A percentile compares a stretch with the other conserved stretches of the same genome.
phyloP scores from a whole-genome alignment of 2,329 filamentous ascomycete species.

The Fusarium annulatum region DNA sequence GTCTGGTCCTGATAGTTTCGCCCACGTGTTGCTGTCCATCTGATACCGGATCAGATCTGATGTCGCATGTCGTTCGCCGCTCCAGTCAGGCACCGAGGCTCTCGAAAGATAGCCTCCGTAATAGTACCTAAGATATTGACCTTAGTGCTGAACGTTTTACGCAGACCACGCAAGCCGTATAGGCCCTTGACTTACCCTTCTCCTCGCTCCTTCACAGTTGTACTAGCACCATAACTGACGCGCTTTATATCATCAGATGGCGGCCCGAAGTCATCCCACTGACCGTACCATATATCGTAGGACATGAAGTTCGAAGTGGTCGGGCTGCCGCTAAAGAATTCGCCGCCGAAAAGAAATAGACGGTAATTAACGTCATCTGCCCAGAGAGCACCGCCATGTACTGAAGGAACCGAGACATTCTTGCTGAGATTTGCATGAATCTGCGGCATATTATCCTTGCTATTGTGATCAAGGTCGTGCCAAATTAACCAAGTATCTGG shows the following conservation, averaged over 20 bases:
- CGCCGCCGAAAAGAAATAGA: neutral
- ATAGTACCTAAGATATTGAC: neutral
- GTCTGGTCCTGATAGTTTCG: neutral
- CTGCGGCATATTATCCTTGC: slow-evolving; percentile 5
- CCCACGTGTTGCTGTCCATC: neutral
- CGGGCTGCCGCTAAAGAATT: neutral
- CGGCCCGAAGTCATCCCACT: neutral
- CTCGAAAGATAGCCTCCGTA: neutral
- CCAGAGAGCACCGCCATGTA: neutral
- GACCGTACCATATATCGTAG: slow-evolving; percentile 3
- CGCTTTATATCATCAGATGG: neutral
- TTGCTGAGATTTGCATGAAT: slow-evolving; percentile 4
- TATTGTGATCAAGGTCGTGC: slow-evolving; percentile 3
- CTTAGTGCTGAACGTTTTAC: neutral
- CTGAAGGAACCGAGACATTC: neutral
- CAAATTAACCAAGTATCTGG: neutral
- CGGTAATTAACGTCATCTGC: slow-evolving; percentile 5
- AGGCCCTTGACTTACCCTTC: neutral
- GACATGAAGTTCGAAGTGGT: neutral
- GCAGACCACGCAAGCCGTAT: neutral
- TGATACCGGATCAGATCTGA: neutral
- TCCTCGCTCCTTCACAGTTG: neutral
- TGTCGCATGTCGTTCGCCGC: neutral
- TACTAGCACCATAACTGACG: neutral
- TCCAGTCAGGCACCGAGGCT: neutral